Conservation (phyloP, 371 early-diverging fungal species). For the Rhizopus sp. region DNA sequence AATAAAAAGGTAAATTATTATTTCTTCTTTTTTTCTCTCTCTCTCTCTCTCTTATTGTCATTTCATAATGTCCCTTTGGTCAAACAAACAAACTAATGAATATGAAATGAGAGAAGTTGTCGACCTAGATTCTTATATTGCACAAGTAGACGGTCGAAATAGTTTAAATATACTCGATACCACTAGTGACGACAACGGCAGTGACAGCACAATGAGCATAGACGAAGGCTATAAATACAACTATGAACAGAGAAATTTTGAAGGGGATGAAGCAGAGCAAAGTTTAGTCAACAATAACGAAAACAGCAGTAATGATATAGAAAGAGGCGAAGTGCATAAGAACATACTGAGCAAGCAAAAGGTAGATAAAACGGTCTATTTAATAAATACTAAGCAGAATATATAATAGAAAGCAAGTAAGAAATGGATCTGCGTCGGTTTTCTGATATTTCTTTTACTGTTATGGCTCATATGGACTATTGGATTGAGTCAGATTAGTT, state of each 20-base stretch:
- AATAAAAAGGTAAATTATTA: too few relatives aligned
- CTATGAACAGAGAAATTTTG: conserved; percentile 24
- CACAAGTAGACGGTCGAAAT: conserved; percentile 33
- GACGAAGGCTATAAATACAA: conserved; percentile 10
- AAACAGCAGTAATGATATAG: conserved; percentile 11
- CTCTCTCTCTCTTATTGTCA: not conserved
- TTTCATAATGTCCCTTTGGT: not conserved
- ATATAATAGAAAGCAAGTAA: conserved; percentile 11
- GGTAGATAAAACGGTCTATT: not conserved
- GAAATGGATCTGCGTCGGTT: conserved; percentile 32
- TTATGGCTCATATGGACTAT: conserved; percentile 40
- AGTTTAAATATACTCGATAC: conserved; percentile 18
- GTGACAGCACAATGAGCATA: conserved; percentile 20
- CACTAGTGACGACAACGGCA: conserved; percentile 21
- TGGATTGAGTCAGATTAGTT: conserved; percentile 30
- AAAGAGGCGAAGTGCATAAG: conserved; percentile 3
- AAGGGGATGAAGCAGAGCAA: conserved; percentile 22
- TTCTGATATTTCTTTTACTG: conserved; percentile 23
- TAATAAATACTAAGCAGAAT: too few relatives aligned
- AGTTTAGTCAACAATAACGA: conserved; percentile 8
- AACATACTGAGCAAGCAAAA: not conserved
- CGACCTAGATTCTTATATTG: conserved; percentile 32
- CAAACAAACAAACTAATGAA: not conserved
- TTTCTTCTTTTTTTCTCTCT: not conserved
- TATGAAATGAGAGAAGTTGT: conserved; percentile 38